phyloP scores from a whole-genome alignment of 306 rosid genomes.

The Parietaria judaica region DNA sequence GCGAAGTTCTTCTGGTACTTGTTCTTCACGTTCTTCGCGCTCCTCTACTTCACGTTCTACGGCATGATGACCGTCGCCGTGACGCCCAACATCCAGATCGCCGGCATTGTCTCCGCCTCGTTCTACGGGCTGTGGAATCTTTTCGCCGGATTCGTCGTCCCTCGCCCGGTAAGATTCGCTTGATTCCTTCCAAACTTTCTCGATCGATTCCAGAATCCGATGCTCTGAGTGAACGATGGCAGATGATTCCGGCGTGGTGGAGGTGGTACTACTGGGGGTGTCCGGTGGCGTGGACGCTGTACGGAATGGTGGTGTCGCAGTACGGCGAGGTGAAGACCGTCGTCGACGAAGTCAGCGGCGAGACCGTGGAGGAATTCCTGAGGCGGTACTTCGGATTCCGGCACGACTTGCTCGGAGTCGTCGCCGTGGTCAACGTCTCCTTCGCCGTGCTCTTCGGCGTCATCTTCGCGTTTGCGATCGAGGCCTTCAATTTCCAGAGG shows the following conservation, averaged over 20 bases:
- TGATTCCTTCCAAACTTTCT: too few species aligned
- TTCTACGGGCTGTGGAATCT: conserved; percentile 14
- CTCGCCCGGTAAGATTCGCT: conserved; percentile 4
- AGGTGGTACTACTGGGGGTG: conserved; percentile 18
- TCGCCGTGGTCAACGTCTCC: not conserved
- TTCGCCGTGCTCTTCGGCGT: not conserved
- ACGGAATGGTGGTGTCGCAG: conserved; percentile 11
- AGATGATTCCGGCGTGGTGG: conserved; percentile 16
- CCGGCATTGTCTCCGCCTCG: conserved; percentile 8
- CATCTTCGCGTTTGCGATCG: conserved; percentile 10
- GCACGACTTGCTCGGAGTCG: conserved; percentile 7
- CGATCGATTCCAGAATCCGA: too few species aligned
- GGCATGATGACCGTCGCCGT: conserved; percentile 19
- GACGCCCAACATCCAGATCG: conserved; percentile 13
- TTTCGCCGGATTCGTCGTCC: conserved; percentile 13
- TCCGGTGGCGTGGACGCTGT: conserved; percentile 13
- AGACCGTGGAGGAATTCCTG: not conserved
- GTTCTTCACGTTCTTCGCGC: conserved; percentile 5
- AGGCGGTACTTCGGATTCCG: not conserved
- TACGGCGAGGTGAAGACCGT: not conserved
- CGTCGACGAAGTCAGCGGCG: not conserved
- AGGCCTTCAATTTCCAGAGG: conserved; percentile 14
- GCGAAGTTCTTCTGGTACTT: conserved; percentile 16
- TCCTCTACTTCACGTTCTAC: conserved; percentile 15
- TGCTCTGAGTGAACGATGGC: not conserved